Percentiles rank a stretch among this genome's conserved stretches.
phyloP scores from a whole-genome alignment of 2,329 filamentous ascomycete genomes.

The Apiospora phragmitis region DNA sequence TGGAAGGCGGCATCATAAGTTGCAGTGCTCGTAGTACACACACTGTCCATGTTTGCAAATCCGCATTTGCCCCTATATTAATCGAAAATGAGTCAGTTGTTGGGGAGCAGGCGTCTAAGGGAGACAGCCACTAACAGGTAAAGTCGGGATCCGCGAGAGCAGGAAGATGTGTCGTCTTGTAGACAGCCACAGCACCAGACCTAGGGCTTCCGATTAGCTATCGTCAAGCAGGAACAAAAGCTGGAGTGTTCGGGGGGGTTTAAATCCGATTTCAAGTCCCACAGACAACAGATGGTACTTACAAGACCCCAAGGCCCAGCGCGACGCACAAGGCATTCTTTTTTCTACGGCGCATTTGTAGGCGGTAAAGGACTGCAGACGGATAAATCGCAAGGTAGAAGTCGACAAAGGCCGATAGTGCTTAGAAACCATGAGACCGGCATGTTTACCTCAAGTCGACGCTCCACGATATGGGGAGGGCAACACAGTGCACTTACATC shows the following conservation, averaged over 20 bases:
- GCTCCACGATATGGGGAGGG: no score
- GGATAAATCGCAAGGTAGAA: constrained; percentile 45
- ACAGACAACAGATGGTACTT: constrained; percentile 11
- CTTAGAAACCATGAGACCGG: constrained; percentile 17
- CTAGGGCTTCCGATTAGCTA: constrained; percentile 16
- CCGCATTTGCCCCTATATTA: constrained; percentile 34
- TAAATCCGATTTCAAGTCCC: background rate
- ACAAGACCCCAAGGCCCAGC: constrained; percentile 41
- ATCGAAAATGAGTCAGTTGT: background rate
- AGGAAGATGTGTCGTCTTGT: constrained; percentile 31
- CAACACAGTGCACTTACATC: background rate
- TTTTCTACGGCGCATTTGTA: constrained; percentile 40
- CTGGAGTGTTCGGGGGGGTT: no score
- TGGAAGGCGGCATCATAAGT: no score
- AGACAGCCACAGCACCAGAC: constrained; percentile 29
- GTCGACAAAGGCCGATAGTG: constrained; percentile 37
- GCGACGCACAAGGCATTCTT: constrained; percentile 40
- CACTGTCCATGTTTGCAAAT: constrained; percentile 48
- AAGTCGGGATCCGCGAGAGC: constrained; percentile 28
- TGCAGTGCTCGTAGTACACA: constrained; percentile 21
- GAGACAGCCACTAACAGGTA: constrained; percentile 20
- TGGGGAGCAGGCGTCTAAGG: no score
- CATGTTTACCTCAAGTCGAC: background rate
- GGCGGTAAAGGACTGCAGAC: constrained; percentile 34
- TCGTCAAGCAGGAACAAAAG: no score